These are phyloP conservation scores for Arachis monticola DNA, from an alignment of 331 rosid species.

Conservation along the genomic window DNA sequence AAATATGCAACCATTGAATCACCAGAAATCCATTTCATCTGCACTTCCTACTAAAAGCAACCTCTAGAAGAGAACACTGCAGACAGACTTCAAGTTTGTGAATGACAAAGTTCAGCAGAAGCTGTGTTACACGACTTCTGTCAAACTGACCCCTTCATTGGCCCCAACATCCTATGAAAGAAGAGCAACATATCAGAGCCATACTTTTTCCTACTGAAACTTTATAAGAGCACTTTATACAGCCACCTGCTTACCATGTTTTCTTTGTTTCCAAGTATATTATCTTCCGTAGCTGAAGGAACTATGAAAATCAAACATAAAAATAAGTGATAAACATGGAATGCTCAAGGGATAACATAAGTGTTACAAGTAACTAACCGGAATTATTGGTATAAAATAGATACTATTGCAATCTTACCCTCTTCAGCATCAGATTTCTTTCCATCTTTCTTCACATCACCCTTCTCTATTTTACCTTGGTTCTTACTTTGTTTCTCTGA, in stretches of 20 bases:
- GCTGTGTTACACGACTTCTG: slow-evolving; percentile 43
- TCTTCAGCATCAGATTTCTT: slow-evolving; percentile 50
- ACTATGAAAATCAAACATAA: slow-evolving; percentile 40
- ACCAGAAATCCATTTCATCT: slow-evolving; percentile 34
- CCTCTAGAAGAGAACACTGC: slow-evolving; percentile 42
- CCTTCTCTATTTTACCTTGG: slow-evolving; percentile 48
- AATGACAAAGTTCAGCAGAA: slow-evolving; percentile 19
- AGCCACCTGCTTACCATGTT: slow-evolving; percentile 57
- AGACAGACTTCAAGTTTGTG: slow-evolving; percentile 50
- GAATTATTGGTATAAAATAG: neutral
- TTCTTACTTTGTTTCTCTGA: slow-evolving; percentile 58
- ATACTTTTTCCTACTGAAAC: neutral
- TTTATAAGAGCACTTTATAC: neutral
- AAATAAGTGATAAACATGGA: too few relatives aligned
- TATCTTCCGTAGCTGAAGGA: slow-evolving; percentile 45
- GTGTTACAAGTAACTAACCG: neutral
- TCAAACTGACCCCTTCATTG: slow-evolving; percentile 47
- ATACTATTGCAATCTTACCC: slow-evolving; percentile 44
- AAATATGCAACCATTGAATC: slow-evolving; percentile 21
- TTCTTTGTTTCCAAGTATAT: slow-evolving; percentile 73
- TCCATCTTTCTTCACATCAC: slow-evolving; percentile 50
- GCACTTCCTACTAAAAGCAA: slow-evolving; percentile 46
- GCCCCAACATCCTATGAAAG: slow-evolving; percentile 55
- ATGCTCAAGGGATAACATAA: too few relatives aligned
- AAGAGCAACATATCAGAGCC: slow-evolving; percentile 6